Base-by-base conservation (phyloP, 2,329 filamentous ascomycete species). In the Penicillium sclerotigenum region DNA sequence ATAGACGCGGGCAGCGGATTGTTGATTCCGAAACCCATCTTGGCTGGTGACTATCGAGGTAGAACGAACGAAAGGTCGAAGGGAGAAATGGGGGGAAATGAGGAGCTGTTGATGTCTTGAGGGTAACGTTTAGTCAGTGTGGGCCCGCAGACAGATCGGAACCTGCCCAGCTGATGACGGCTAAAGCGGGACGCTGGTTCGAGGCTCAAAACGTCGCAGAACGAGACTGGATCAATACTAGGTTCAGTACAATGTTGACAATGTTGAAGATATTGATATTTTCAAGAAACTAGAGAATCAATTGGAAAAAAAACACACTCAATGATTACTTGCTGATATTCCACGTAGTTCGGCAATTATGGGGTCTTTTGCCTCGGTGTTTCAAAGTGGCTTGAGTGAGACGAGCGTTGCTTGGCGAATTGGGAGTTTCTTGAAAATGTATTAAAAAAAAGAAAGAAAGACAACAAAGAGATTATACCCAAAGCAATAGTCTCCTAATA, bases 1-100 rank as follows among this genome's bases (percentile, higher is more conserved):
- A 80, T 70, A 57, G 78, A 80, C 54, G 78, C 75, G 56, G 78
- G 78, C 56, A 80, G 68, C 40, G 78, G 76, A 62, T 78, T 79
- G 60, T 78, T 69, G 47, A 77, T 77, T 60, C 75, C 74, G 64
- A 77, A 68, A 67, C 73, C 72, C 75, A 77, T 77, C 49, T 67
- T 73, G 57, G 46, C 57, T 56, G 57, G 43, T 45, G 55, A 62
- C 31, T 51, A 59, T 54, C 46, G 45, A 47, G 52, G 47, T 33
- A 42, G 36, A 47, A 37, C 34, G 36, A 36, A 48, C 24, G 34
- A 34, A 43, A 43, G 49, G 38, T 54, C 45, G 52, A 56, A 40
- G 20, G 41, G 42, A 46, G 43, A 20, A 37, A 58, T 28, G 41
- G 43, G 57, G 46, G 24, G 45, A 31, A 33, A 37, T 45, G 36